These are phyloP conservation scores for Vaccinium macrocarpon DNA, from an alignment of 148 eudicot species.

Conservation along the genomic window DNA sequence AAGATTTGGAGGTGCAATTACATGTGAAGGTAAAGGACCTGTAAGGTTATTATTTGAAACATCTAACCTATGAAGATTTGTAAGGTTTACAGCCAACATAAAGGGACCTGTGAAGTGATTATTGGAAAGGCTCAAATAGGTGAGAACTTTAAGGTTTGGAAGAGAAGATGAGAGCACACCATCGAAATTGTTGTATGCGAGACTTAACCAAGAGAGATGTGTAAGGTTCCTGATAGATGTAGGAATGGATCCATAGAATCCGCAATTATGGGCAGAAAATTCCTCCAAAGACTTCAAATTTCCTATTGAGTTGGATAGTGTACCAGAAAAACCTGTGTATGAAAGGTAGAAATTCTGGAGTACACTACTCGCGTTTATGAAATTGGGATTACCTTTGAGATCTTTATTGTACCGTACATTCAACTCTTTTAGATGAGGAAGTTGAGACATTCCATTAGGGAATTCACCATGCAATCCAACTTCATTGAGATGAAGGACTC, in stretches of 20 bases:
- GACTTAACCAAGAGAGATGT: not conserved
- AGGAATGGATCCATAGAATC: not conserved
- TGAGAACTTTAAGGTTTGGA: not conserved
- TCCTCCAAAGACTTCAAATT: not conserved
- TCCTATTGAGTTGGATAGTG: not conserved
- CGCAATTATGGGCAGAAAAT: not conserved
- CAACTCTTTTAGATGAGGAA: conserved; percentile 19
- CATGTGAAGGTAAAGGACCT: not conserved
- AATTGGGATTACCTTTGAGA: not conserved
- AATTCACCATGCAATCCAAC: conserved; percentile 17
- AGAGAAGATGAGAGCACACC: not conserved
- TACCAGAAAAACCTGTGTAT: not conserved
- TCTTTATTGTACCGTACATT: not conserved
- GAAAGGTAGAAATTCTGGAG: not conserved
- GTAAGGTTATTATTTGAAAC: not conserved
- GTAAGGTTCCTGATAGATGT: not conserved
- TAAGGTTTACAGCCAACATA: not conserved
- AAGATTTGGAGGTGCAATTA: conserved; percentile 17
- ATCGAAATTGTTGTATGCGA: not conserved
- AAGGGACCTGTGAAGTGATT: not conserved
- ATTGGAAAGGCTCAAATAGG: not conserved
- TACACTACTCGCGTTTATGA: not conserved
- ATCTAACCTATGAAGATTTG: not conserved
- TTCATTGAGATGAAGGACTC: not conserved
- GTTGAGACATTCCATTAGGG: conserved; percentile 15